A percentile compares a stretch with the other conserved stretches of the same genome.
These are phyloP conservation scores for Eremochloa ophiuroides DNA, from an alignment of 176 grass and related monocot genomes.

Conservation along the genomic window DNA sequence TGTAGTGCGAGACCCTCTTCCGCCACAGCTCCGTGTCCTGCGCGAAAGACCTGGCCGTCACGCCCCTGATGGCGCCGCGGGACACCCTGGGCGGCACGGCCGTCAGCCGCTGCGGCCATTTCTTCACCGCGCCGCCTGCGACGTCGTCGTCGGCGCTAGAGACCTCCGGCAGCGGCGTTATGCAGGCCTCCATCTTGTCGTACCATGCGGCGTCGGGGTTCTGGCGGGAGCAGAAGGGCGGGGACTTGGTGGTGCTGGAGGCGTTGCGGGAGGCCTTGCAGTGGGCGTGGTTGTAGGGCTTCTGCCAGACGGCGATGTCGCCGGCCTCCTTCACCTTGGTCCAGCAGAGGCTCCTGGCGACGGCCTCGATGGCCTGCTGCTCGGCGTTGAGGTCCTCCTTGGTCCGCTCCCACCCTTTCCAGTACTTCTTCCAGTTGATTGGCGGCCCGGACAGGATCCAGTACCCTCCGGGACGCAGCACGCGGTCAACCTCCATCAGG, in stretches of 20 bases:
- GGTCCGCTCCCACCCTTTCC: constrained; percentile 78
- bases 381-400: constrained; percentile 69
- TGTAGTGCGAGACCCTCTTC: constrained; percentile 64
- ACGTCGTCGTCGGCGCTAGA: constrained; percentile 15
- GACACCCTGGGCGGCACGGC: constrained; percentile 69
- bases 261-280: constrained; percentile 66
- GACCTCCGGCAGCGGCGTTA: constrained; percentile 76
- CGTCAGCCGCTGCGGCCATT: constrained; percentile 71
- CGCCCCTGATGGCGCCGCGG: constrained; percentile 36
- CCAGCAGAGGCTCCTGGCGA: constrained; percentile 77
- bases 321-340: constrained; percentile 75
- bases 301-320: constrained; percentile 96
- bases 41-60: constrained; percentile 52
- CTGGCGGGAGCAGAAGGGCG: constrained; percentile 55
- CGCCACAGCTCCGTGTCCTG: constrained; percentile 78
- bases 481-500: constrained; percentile 82
- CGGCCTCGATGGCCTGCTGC: constrained; percentile 73
- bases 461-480: constrained; percentile 84
- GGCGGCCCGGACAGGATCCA: constrained; percentile 91
- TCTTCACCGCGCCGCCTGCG: constrained; percentile 65
- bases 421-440: constrained; percentile 84
- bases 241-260: constrained; percentile 43
- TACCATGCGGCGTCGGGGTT: constrained; percentile 86
- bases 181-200: constrained; percentile 83
- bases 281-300: constrained; percentile 60